Percentiles rank a stretch among this genome's conserved stretches.
Conservation (phyloP, 2,329 filamentous ascomycete species). For the Fusarium solani-melongenae region DNA sequence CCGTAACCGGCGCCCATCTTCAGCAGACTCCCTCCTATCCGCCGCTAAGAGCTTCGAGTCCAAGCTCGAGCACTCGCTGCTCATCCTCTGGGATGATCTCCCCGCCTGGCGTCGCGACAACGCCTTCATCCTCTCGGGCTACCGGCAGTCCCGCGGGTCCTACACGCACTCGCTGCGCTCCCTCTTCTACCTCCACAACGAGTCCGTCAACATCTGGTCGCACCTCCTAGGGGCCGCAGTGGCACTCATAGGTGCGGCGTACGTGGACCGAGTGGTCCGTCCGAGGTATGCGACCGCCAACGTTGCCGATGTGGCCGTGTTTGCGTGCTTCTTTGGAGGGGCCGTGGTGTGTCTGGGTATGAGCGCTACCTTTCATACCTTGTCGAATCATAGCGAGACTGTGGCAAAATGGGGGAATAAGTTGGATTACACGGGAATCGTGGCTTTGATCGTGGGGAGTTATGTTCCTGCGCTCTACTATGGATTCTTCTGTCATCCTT, state of each 20-base stretch:
- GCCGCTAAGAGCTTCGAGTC: slow-evolving; percentile 48
- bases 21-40: slow-evolving; percentile 42
- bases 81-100: slow-evolving; percentile 68
- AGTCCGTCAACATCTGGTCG: slow-evolving; percentile 72
- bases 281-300: slow-evolving; percentile 75
- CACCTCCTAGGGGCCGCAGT: slow-evolving; percentile 73
- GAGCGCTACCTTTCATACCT: slow-evolving; percentile 86
- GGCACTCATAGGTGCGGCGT: slow-evolving; percentile 62
- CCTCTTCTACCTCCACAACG: slow-evolving; percentile 68
- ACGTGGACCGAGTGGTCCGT: slow-evolving; percentile 67
- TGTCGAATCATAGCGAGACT: slow-evolving; percentile 83
- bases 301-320: slow-evolving; percentile 73
- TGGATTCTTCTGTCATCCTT: slow-evolving; percentile 78
- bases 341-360: slow-evolving; percentile 79
- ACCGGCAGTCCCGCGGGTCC: slow-evolving; percentile 63
- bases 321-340: slow-evolving; percentile 82
- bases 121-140: slow-evolving; percentile 64
- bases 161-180: slow-evolving; percentile 59
- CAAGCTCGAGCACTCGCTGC: slow-evolving; percentile 54
- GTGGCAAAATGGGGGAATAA: slow-evolving; percentile 90
- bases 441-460: slow-evolving; percentile 89
- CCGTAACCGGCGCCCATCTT: slow-evolving; percentile 45
- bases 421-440: slow-evolving; percentile 94
- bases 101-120: slow-evolving; percentile 71
- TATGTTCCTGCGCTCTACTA: slow-evolving; percentile 92